Evolutionary conservation across 2,329 filamentous ascomycete genomes (phyloP), one percentile per base, ranked within the genome.

Genomic region (Penicillium psychrosexuale): DNA sequence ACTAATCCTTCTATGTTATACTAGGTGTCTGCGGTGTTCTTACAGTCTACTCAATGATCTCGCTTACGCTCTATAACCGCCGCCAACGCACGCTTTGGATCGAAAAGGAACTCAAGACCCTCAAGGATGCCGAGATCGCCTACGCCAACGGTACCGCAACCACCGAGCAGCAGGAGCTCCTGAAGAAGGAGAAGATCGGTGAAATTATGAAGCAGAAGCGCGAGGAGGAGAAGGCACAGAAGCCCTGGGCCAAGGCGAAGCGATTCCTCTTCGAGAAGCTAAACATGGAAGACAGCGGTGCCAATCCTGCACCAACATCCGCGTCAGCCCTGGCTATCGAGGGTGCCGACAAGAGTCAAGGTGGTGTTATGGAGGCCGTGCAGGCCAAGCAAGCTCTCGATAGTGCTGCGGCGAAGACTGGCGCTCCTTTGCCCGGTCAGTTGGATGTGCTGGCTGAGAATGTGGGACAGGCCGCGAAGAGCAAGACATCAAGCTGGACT

Each of bases 31-130:
- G 81, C 48, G 82, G 79, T 62, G 80, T 81, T 39, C 80, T 87
- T 42, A 84, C 84, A 36, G 78, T 83, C 37, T 86, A 87, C 69
- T 84, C 85, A 9, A 79, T 86, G 60, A 79, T 82, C 56, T 85
- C 87, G 65, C 82, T 89, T 77, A 78, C 88, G 55, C 72, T 86
- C 56, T 85, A 88, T 74, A 89, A 88, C 70, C 81, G 86, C 52
- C 78, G 82, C 55, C 85, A 87, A 75, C 78, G 82, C 53, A 78
- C 78, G 36, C 82, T 87, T 59, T 89, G 80, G 77, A 79, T 85
- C 59, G 80, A 85, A 65, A 70, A 67, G 45, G 74, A 78, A 62
- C 55, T 78, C 47, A 67, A 73, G 59, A 67, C 64, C 24, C 67
- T 78, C n/a, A 69, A 74, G 37, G 68, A 74, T 15, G 77, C 77